Percentiles rank a stretch among this genome's conserved stretches.
phyloP scores from a whole-genome alignment of 2,329 filamentous ascomycete species.

The Xenoacremonium recifei region DNA sequence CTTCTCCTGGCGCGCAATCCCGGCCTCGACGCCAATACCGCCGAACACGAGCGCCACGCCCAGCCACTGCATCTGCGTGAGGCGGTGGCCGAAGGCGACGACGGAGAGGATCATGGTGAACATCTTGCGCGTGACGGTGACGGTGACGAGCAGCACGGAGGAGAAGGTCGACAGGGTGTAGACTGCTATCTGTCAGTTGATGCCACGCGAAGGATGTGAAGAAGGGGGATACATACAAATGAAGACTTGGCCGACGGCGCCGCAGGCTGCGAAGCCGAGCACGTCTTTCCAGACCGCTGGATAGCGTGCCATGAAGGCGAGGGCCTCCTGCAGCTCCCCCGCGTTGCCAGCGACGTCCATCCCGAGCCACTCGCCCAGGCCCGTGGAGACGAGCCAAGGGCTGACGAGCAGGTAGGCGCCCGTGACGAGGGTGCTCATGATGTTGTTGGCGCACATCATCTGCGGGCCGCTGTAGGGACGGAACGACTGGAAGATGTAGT shows the following conservation, averaged over 20 bases:
- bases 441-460: conserved; percentile 99
- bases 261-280: conserved; percentile 83
- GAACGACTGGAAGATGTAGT: conserved; percentile 84
- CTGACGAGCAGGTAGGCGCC: conserved; percentile 71
- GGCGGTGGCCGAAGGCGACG: conserved; percentile 85
- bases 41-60: conserved; percentile 93
- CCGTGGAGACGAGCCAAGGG: conserved; percentile 74
- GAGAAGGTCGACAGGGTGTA: conserved; percentile 93
- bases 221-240: conserved; percentile 61
- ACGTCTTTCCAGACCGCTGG: conserved; percentile 85
- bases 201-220: neutral
- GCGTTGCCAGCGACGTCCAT: conserved; percentile 63
- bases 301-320: conserved; percentile 77
- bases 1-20: conserved; percentile 81
- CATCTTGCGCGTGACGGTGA: conserved; percentile 98
- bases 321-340: conserved; percentile 77
- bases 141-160: conserved; percentile 87
- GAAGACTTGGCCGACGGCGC: conserved; percentile 92
- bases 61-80: conserved; percentile 88
- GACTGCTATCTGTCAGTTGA: conserved; percentile 47
- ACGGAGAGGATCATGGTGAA: conserved; percentile 98
- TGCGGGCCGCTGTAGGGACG: conserved; percentile 84
- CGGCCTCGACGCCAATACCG: conserved; percentile 87
- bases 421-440: conserved; percentile 80
- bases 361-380: conserved; percentile 62